phyloP scores from a whole-genome alignment of 1,284 basidiomycete species.

The Vanrija pseudolonga region DNA sequence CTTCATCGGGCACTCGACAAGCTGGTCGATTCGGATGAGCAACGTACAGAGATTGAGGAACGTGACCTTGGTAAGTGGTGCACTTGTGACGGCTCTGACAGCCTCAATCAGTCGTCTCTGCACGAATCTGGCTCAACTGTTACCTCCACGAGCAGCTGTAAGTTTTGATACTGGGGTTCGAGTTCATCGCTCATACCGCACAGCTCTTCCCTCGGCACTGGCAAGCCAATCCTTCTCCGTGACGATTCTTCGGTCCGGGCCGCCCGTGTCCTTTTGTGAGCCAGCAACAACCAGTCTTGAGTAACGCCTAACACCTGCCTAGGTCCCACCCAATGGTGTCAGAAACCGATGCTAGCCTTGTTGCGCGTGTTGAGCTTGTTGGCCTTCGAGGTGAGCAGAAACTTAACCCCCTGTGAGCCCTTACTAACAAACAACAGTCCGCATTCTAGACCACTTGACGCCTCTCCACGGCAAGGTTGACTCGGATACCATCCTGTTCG shows the following conservation, averaged over 20 bases:
- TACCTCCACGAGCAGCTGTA: slow-evolving; percentile 55
- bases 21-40: slow-evolving; percentile 61
- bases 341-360: slow-evolving; percentile 78
- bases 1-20: slow-evolving; percentile 85
- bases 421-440: slow-evolving; percentile 56
- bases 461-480: slow-evolving; percentile 82
- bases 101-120: slow-evolving; percentile 66
- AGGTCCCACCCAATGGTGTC: slow-evolving; percentile 73
- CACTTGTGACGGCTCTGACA: slow-evolving; percentile 12
- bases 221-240: slow-evolving; percentile 79
- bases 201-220: slow-evolving; percentile 85
- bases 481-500: slow-evolving; percentile 75
- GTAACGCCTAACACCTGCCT: neutral
- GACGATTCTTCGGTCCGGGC: slow-evolving; percentile 82
- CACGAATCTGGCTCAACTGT: slow-evolving; percentile 87
- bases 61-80: slow-evolving; percentile 67
- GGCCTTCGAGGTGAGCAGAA: slow-evolving; percentile 55
- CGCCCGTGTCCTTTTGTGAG: slow-evolving; percentile 67
- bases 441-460: slow-evolving; percentile 82
- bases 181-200: slow-evolving; percentile 1
- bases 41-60: slow-evolving; percentile 75
- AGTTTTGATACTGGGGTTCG: neutral
- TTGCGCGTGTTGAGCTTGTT: slow-evolving; percentile 83
- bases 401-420: neutral
- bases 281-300: neutral